A percentile compares a stretch with the other conserved stretches of the same genome.
phyloP scores from a whole-genome alignment of 2,329 filamentous ascomycete species.

The Pseudocercospora vitis region DNA sequence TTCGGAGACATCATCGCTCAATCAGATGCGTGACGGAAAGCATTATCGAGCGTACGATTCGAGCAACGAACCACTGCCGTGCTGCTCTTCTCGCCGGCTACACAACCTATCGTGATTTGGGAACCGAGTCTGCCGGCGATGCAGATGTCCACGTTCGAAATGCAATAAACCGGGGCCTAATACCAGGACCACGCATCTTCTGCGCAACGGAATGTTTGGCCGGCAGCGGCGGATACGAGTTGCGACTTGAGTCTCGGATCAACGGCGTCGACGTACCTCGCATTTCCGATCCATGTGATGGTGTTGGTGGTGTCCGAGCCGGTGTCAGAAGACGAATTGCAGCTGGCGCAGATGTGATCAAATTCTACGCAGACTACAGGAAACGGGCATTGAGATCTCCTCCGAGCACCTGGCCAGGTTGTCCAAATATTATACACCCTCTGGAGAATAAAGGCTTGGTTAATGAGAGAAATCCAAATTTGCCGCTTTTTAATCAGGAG shows the following conservation, averaged over 20 bases:
- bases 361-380: conserved; percentile 39
- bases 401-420: conserved; percentile 30
- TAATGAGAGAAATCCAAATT: conserved; percentile 30
- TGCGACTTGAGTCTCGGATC: conserved; percentile 46
- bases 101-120: conserved; percentile 60
- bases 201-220: conserved; percentile 56
- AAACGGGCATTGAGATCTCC: conserved; percentile 34
- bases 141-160: conserved; percentile 55
- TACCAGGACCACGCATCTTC: conserved; percentile 57
- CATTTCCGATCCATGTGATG: conserved; percentile 45
- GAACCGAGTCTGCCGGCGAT: conserved; percentile 54
- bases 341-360: conserved; percentile 38
- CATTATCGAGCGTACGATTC: conserved; percentile 57
- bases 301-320: conserved; percentile 45
- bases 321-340: conserved; percentile 35
- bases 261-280: conserved; percentile 25
- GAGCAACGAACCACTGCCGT: conserved; percentile 55
- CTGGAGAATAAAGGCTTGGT: conserved; percentile 21
- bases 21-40: conserved; percentile 61
- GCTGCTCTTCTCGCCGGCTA: conserved; percentile 58
- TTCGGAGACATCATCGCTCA: conserved; percentile 43
- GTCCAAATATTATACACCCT: conserved; percentile 28
- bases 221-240: conserved; percentile 52
- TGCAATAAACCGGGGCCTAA: conserved; percentile 55
- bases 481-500: conserved; percentile 30